Evolutionary conservation across 2,329 filamentous ascomycete species (phyloP).

Genomic region (Blumeriella jaapii): DNA sequence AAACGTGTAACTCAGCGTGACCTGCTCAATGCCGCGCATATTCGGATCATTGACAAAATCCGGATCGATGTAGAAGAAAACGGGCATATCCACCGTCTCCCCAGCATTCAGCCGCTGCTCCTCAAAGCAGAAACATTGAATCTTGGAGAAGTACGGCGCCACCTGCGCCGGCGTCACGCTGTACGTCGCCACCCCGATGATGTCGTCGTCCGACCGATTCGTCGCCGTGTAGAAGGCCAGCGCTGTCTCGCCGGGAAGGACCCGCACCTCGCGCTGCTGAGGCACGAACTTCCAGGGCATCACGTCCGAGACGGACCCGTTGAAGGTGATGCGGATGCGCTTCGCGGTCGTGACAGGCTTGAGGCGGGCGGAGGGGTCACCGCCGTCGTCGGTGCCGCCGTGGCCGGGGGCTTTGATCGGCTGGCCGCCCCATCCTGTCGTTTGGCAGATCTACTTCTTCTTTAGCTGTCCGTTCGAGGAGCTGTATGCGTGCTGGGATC

Average conservation of each 20-base stretch:
- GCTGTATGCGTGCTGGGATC: neutral
- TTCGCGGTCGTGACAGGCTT: slow-evolving; percentile 69
- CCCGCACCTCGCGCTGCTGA: slow-evolving; percentile 91
- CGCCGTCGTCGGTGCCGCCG: slow-evolving; percentile 39
- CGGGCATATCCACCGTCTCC: slow-evolving; percentile 98
- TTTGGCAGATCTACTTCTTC: slow-evolving; percentile 58
- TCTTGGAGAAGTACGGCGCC: slow-evolving; percentile 97
- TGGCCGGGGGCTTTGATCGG: slow-evolving; percentile 73
- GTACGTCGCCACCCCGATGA: slow-evolving; percentile 96
- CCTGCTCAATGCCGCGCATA: slow-evolving; percentile 89
- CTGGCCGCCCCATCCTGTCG: slow-evolving; percentile 85
- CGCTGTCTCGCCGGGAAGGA: slow-evolving; percentile 91
- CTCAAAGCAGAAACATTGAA: slow-evolving; percentile 99
- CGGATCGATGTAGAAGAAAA: slow-evolving; percentile 98
- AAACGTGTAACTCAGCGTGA: slow-evolving; percentile 94
- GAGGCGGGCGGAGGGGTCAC: slow-evolving; percentile 64
- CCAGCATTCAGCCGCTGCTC: slow-evolving; percentile 88
- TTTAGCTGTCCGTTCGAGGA: slow-evolving; percentile 5
- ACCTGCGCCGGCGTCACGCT: slow-evolving; percentile 93
- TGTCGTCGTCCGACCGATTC: slow-evolving; percentile 80
- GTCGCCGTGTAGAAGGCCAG: slow-evolving; percentile 96
- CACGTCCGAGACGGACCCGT: slow-evolving; percentile 86
- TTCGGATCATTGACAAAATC: slow-evolving; percentile 85
- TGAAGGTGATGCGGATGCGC: slow-evolving; percentile 91
- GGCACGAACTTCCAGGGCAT: slow-evolving; percentile 96